Evolutionary conservation across 352 stramenopile species (phyloP).

Genomic region (Aphanomyces cochlioides): DNA sequence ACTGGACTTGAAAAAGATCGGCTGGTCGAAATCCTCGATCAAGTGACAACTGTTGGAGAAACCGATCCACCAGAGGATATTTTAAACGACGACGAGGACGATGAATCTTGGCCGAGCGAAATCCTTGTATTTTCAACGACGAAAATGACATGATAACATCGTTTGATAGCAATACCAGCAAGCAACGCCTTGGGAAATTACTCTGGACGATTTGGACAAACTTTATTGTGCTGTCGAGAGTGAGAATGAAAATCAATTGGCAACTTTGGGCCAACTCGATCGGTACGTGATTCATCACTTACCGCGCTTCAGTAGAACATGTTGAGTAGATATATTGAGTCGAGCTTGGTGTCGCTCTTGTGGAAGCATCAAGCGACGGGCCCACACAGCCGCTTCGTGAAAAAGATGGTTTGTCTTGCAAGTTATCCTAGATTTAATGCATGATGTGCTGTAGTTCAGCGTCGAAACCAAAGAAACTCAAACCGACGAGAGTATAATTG

Average conservation of each 20-base stretch:
- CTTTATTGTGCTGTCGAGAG: slow-evolving; percentile 47
- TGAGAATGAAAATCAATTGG: slow-evolving; percentile 41
- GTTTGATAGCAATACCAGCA: slow-evolving; percentile 25
- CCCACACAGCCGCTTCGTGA: slow-evolving; percentile 47
- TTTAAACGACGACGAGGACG: slow-evolving; percentile 16
- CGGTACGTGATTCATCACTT: slow-evolving; percentile 35
- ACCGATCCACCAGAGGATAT: neutral
- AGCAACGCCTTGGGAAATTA: slow-evolving; percentile 44
- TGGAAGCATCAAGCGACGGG: slow-evolving; percentile 61
- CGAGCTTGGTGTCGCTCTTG: slow-evolving; percentile 53
- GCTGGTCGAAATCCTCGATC: slow-evolving; percentile 22
- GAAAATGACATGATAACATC: neutral
- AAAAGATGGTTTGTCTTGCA: slow-evolving; percentile 51
- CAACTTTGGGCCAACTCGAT: slow-evolving; percentile 53
- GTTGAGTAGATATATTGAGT: slow-evolving; percentile 44
- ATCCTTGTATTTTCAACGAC: neutral
- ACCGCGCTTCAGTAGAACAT: neutral
- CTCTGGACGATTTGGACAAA: slow-evolving; percentile 54
- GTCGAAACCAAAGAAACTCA: slow-evolving; percentile 18
- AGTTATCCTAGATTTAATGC: slow-evolving; percentile 42
- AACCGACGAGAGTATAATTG: slow-evolving; percentile 8
- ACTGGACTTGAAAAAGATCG: slow-evolving; percentile 26
- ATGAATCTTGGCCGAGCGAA: slow-evolving; percentile 11
- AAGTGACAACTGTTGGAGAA: neutral
- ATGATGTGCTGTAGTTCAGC: slow-evolving; percentile 17